Base-by-base conservation (phyloP, 2,329 filamentous ascomycete genomes). In the Paecilomyces formosus region DNA sequence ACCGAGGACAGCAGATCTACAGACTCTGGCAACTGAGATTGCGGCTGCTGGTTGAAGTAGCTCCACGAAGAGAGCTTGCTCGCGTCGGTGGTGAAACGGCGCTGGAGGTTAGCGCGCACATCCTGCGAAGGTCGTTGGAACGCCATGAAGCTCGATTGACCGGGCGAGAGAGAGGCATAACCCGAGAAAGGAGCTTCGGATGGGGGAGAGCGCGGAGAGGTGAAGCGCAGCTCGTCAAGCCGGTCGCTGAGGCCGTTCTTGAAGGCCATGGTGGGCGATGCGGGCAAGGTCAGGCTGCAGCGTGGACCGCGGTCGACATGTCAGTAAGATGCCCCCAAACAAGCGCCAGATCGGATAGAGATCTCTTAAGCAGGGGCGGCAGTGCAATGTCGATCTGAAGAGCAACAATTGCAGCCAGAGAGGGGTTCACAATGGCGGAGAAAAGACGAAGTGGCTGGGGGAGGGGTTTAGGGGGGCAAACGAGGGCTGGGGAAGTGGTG, bases 61-160 rank as follows among this genome's bases (percentile, higher is more conserved):
- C 82, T 84, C 76, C 90, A 79, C 72, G 88, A 90, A 74, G 89
- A 88, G 76, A 93, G 80, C 82, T 92, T 83, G 76, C 90, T 82
- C 77, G 90, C 87, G 78, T 96, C 95, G 59, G 92, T 94, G 63
- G 93, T 97, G 78, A 97, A 97, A 71, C 93, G 88, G 70, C 93
- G 88, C 76, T 92, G 90, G 72, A 97, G 81, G 67, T 86, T 87
- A 63, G 85, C 85, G 75, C 92, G 87, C 64, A 84, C 83, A 71
- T 96, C 90, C 74, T 85, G 82, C 63, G 82, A 73, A 61, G 79
- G 74, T 58, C 79, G 73, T 59, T 80, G 76, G 64, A 82, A 80
- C 64, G 83, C 83, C 54, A 86, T 81, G 70, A 86, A 85, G 70
- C 79, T 81, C 70, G 84, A 82, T 74, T 88, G 88, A 72, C 76